Evolutionary conservation across 2,329 filamentous ascomycete genomes (phyloP).

Genomic region (Colletotrichum chlorophyti): DNA sequence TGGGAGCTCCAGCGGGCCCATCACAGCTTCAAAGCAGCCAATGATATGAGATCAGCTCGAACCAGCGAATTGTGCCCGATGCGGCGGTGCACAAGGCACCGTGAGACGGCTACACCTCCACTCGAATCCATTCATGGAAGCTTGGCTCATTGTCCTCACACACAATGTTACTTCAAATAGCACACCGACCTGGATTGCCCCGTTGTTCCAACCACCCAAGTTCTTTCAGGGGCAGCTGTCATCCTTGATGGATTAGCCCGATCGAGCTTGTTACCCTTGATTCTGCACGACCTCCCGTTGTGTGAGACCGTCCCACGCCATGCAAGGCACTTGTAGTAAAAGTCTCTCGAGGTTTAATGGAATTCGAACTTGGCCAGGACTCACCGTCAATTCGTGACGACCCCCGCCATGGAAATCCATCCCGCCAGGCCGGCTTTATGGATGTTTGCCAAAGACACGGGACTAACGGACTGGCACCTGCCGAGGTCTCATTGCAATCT

Average conservation of each 20-base stretch:
- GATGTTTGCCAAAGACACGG: constrained; percentile 8
- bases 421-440: constrained; percentile 1
- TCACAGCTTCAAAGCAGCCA: constrained; percentile 1
- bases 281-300: background rate
- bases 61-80: background rate
- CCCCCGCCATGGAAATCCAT: background rate
- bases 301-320: background rate
- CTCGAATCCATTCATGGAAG: background rate
- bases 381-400: constrained; percentile 12
- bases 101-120: background rate
- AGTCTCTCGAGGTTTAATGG: background rate
- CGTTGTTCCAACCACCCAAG: constrained; percentile 15
- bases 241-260: background rate
- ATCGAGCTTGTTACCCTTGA: background rate
- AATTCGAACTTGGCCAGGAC: constrained; percentile 1
- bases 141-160: constrained; percentile 1
- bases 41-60: background rate
- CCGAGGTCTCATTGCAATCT: background rate
- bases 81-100: constrained; percentile 10
- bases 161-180: background rate
- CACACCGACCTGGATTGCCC: constrained; percentile 1
- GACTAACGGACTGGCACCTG: constrained; percentile 6
- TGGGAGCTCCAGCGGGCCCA: background rate
- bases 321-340: constrained; percentile 2
- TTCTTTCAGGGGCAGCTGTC: constrained; percentile 10